Conservation (phyloP, 331 rosid genomes). For the Phaseolus coccineus region DNA sequence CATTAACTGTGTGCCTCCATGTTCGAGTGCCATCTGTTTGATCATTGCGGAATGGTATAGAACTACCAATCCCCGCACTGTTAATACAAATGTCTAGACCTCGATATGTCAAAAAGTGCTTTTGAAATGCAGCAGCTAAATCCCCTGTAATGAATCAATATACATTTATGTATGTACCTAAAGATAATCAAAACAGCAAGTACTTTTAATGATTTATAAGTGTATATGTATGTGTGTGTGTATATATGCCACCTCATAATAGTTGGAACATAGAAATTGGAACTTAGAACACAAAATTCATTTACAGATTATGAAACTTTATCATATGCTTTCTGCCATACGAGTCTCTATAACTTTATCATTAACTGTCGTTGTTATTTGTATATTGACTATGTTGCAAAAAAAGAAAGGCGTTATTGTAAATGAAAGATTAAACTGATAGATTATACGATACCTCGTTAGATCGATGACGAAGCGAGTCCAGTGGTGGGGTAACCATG, state of each 20-base stretch:
- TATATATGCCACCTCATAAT: not conserved
- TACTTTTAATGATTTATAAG: not conserved
- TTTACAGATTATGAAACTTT: constrained; percentile 22
- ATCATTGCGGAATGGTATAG: constrained; percentile 63
- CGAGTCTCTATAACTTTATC: not conserved
- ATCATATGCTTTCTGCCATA: constrained; percentile 29
- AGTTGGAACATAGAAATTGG: not conserved
- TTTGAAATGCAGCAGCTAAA: constrained; percentile 74
- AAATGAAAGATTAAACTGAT: not conserved
- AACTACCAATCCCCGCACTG: constrained; percentile 67
- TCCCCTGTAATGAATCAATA: constrained; percentile 63
- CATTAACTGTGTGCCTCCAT: constrained; percentile 72
- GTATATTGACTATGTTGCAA: not conserved
- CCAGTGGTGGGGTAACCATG: not conserved
- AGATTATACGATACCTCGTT: constrained; percentile 36
- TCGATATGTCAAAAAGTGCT: constrained; percentile 73
- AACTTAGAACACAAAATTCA: constrained; percentile 10
- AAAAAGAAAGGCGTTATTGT: not conserved
- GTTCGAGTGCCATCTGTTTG: constrained; percentile 74
- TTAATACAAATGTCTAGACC: constrained; percentile 92
- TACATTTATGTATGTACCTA: not conserved
- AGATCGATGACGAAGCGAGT: not conserved
- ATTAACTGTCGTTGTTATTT: not conserved
- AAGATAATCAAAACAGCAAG: constrained; percentile 31
- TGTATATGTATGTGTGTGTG: not conserved